These are phyloP conservation scores for Argentina anserina DNA, from an alignment of 306 rosid genomes.

Conservation along the genomic window DNA sequence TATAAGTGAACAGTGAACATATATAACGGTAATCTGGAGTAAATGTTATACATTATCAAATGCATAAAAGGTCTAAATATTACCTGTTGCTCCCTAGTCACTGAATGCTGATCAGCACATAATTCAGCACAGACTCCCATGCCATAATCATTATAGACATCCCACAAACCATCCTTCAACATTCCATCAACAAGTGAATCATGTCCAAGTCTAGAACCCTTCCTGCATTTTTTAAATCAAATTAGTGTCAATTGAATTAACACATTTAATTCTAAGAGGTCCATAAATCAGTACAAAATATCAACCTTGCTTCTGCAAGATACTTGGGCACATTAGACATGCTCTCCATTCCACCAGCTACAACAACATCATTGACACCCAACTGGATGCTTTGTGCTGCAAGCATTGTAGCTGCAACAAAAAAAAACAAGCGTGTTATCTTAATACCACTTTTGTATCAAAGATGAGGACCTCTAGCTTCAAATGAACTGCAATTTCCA, in stretches of 20 bases:
- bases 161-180: constrained; percentile 98
- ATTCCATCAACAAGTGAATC: constrained; percentile 96
- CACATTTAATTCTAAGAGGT: constrained; percentile 21
- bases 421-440: constrained; percentile 14
- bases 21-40: not conserved
- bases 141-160: constrained; percentile 77
- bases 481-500: not conserved
- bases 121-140: constrained; percentile 96
- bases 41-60: not conserved
- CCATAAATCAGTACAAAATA: constrained; percentile 16
- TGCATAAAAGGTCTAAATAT: constrained; percentile 9
- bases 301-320: constrained; percentile 91
- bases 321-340: constrained; percentile 96
- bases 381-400: constrained; percentile 97
- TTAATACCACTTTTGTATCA: not conserved
- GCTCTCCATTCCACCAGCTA: constrained; percentile 99
- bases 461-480: not conserved
- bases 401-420: constrained; percentile 81
- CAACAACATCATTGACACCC: constrained; percentile 88
- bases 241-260: constrained; percentile 19
- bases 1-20: constrained; percentile 23
- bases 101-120: constrained; percentile 81
- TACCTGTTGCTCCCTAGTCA: constrained; percentile 90
- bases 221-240: constrained; percentile 55
- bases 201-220: constrained; percentile 97